Percentiles rank a stretch among this genome's conserved stretches.
Conservation (phyloP, 176 grass and related monocot species). For the Zea luxurians region DNA sequence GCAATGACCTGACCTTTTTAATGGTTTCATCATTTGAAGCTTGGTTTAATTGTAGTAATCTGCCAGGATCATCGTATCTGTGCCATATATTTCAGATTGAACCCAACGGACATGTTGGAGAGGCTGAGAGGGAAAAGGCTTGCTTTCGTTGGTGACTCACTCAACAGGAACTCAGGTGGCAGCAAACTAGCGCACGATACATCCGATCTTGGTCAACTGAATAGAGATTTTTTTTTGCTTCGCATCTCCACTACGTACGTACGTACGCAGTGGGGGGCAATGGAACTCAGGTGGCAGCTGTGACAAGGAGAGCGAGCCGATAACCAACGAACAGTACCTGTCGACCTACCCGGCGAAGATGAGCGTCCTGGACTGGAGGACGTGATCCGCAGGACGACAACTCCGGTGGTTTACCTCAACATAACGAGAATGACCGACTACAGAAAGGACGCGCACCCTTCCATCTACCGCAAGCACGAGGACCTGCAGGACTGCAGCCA, state of each 20-base stretch:
- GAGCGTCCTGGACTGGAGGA: conserved; percentile 48
- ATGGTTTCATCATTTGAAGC: conserved; percentile 8
- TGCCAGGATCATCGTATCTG: background rate
- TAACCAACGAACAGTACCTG: conserved; percentile 73
- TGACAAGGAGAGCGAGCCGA: conserved; percentile 74
- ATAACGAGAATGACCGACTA: conserved; percentile 94
- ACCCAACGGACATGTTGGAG: conserved; percentile 81
- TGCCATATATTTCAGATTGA: conserved; percentile 52
- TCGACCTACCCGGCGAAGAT: conserved; percentile 70
- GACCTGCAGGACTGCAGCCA: conserved; percentile 83
- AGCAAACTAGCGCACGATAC: background rate
- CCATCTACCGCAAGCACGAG: conserved; percentile 58
- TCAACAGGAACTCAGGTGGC: conserved; percentile 75
- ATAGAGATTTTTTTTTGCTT: conserved; percentile 18
- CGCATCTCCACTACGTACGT: conserved; percentile 7
- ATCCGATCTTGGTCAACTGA: background rate
- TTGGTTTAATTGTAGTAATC: conserved; percentile 16
- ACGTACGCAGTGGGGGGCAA: conserved; percentile 75
- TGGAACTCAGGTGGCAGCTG: conserved; percentile 98
- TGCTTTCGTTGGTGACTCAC: conserved; percentile 82
- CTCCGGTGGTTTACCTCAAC: conserved; percentile 74
- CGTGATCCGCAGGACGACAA: conserved; percentile 82
- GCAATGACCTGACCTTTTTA: background rate
- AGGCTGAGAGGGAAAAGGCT: conserved; percentile 75
- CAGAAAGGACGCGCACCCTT: conserved; percentile 89